Evolutionary conservation across 805 yeast species (phyloP).

Genomic region (Yarrowia hollandica): DNA sequence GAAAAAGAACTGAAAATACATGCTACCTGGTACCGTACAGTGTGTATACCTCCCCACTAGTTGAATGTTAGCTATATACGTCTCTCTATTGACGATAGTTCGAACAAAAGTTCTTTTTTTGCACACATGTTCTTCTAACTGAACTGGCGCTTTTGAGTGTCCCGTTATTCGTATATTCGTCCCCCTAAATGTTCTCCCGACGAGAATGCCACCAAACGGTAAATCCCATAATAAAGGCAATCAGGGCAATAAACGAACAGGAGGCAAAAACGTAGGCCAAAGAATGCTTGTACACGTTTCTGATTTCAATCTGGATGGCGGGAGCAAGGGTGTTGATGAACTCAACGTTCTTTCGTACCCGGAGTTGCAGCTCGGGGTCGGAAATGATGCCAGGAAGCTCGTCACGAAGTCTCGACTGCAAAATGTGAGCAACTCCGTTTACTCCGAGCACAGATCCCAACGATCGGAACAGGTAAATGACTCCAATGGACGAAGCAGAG

Average conservation of each 20-base stretch:
- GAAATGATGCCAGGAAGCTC: constrained; percentile 17
- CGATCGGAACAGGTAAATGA: constrained; percentile 25
- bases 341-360: constrained; percentile 24
- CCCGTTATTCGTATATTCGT: too few relatives aligned
- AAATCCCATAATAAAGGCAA: constrained; percentile 10
- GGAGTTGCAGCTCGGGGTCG: constrained; percentile 18
- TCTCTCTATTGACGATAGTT: too few relatives aligned
- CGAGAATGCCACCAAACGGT: neutral
- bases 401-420: neutral
- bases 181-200: too few relatives aligned
- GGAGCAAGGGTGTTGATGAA: constrained; percentile 22
- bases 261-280: constrained; percentile 2
- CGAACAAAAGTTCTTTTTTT: too few relatives aligned
- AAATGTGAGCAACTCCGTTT: constrained; percentile 20
- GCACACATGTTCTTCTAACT: too few relatives aligned
- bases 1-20: too few relatives aligned
- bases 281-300: constrained; percentile 20
- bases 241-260: neutral
- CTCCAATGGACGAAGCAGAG: constrained; percentile 27
- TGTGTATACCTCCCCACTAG: too few relatives aligned
- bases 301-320: neutral
- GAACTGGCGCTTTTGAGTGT: too few relatives aligned
- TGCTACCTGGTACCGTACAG: too few relatives aligned
- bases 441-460: constrained; percentile 21
- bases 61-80: too few relatives aligned